Evolutionary conservation across 2,329 filamentous ascomycete species (phyloP).

Genomic region (Myrmaecium sp.): DNA sequence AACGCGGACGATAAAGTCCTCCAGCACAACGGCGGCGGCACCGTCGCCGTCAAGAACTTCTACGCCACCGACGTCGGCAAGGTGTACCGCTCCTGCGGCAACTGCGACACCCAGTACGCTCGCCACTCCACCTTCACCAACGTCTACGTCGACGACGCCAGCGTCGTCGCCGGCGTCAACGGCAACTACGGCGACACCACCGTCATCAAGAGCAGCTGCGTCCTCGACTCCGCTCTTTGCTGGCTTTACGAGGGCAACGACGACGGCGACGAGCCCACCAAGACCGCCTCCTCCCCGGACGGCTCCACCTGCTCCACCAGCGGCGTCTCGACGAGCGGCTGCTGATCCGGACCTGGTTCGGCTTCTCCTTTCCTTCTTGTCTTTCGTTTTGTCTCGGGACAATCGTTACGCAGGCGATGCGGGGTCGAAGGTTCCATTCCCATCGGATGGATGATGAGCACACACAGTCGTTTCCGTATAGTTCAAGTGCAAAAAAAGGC

Average conservation of each 20-base stretch:
- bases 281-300: constrained; percentile 14
- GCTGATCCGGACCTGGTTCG: too few relatives aligned
- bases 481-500: too few relatives aligned
- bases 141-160: constrained; percentile 20
- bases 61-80: constrained; percentile 14
- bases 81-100: constrained; percentile 15
- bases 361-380: too few relatives aligned
- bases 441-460: too few relatives aligned
- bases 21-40: constrained; percentile 17
- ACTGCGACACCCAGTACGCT: constrained; percentile 12
- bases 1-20: constrained; percentile 15
- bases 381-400: too few relatives aligned
- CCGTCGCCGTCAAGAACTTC: constrained; percentile 16
- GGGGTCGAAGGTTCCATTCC: too few relatives aligned
- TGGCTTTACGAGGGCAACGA: constrained; percentile 13
- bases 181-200: constrained; percentile 31
- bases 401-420: too few relatives aligned
- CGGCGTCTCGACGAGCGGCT: constrained; percentile 11
- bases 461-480: too few relatives aligned
- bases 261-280: constrained; percentile 12
- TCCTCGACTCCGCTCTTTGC: constrained; percentile 10
- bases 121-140: constrained; percentile 14
- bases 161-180: constrained; percentile 22
- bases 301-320: constrained; percentile 13
- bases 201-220: constrained; percentile 24